A percentile compares a stretch with the other conserved stretches of the same genome.
These are phyloP conservation scores for Annulohypoxylon bovei DNA, from an alignment of 495 filamentous ascomycete genomes.

Conservation along the genomic window DNA sequence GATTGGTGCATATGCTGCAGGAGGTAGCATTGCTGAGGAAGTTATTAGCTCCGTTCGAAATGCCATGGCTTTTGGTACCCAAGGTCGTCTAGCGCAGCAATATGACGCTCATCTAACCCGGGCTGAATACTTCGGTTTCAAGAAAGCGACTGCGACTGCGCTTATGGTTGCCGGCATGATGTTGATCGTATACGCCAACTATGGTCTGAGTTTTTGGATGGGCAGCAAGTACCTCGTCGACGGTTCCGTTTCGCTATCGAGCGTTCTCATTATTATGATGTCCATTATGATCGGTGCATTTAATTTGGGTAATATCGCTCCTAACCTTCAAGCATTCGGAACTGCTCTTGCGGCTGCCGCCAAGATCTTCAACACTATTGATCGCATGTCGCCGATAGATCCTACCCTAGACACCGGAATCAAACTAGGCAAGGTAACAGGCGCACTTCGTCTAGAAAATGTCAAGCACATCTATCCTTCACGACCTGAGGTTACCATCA, in stretches of 20 bases:
- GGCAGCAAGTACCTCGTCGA: slow-evolving; percentile 81
- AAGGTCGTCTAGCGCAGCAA: slow-evolving; percentile 84
- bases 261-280: slow-evolving; percentile 83
- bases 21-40: slow-evolving; percentile 92
- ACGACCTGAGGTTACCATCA: slow-evolving; percentile 85
- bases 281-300: slow-evolving; percentile 92
- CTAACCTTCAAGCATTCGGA: slow-evolving; percentile 85
- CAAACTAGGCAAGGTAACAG: slow-evolving; percentile 75
- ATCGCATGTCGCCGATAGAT: slow-evolving; percentile 87
- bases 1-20: slow-evolving; percentile 79
- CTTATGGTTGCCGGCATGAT: slow-evolving; percentile 87
- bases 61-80: slow-evolving; percentile 91
- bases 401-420: slow-evolving; percentile 75
- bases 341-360: slow-evolving; percentile 82
- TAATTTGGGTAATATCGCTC: slow-evolving; percentile 86
- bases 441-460: slow-evolving; percentile 81
- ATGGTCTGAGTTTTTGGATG: slow-evolving; percentile 95
- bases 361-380: slow-evolving; percentile 94
- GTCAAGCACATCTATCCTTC: slow-evolving; percentile 96
- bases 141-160: slow-evolving; percentile 73
- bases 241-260: slow-evolving; percentile 65
- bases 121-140: slow-evolving; percentile 81
- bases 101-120: slow-evolving; percentile 78
- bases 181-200: slow-evolving; percentile 84
- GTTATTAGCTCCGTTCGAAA: slow-evolving; percentile 94